These are phyloP conservation scores for Pestalotiopsis fici DNA, from an alignment of 2,329 filamentous ascomycete species.

Conservation along the genomic window DNA sequence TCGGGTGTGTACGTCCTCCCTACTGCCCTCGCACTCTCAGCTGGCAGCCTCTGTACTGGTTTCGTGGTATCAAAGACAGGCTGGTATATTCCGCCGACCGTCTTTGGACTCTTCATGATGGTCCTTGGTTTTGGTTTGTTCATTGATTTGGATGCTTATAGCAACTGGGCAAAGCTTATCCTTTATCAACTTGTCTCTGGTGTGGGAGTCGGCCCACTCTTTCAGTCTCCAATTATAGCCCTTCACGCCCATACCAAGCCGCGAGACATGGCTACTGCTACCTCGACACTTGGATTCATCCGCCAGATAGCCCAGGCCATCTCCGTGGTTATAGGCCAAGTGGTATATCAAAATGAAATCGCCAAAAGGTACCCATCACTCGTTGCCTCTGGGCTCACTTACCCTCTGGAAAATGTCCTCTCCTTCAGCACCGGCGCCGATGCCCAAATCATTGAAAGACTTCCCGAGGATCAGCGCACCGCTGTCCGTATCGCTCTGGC, in stretches of 20 bases:
- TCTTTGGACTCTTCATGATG: slow-evolving; percentile 31
- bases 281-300: slow-evolving; percentile 50
- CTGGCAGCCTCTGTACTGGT: slow-evolving; percentile 30
- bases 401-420: slow-evolving; percentile 30
- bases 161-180: slow-evolving; percentile 16
- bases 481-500: slow-evolving; percentile 47
- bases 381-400: slow-evolving; percentile 19
- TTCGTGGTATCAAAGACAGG: slow-evolving; percentile 16
- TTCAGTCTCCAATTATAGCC: slow-evolving; percentile 41
- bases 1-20: slow-evolving; percentile 33
- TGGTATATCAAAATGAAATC: slow-evolving; percentile 40
- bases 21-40: slow-evolving; percentile 29
- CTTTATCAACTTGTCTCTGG: slow-evolving; percentile 36
- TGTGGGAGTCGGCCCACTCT: slow-evolving; percentile 39
- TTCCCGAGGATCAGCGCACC: slow-evolving; percentile 39
- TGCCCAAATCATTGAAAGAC: slow-evolving; percentile 41
- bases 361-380: slow-evolving; percentile 15
- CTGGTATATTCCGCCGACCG: slow-evolving; percentile 26
- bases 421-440: slow-evolving; percentile 45
- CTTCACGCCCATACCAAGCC: slow-evolving; percentile 48
- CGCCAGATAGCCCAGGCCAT: slow-evolving; percentile 49
- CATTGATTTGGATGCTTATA: slow-evolving; percentile 24
- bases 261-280: slow-evolving; percentile 51
- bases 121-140: slow-evolving; percentile 28
- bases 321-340: slow-evolving; percentile 49